phyloP scores from a whole-genome alignment of 2,329 filamentous ascomycete species.

The Exophiala aquamarina region DNA sequence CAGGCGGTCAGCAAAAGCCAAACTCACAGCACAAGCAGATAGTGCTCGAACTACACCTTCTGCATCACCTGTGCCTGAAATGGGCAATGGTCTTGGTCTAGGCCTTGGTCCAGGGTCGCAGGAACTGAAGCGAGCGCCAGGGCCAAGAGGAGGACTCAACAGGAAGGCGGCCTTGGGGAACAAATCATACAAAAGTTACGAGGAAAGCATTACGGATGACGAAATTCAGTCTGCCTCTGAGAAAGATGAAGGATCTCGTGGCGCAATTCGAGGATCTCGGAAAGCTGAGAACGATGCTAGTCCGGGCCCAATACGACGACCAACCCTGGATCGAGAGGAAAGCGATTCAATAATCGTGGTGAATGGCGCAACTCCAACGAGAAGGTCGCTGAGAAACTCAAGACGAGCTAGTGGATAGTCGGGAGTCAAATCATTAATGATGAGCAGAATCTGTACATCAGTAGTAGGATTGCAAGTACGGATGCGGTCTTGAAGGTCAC shows the following conservation, averaged over 20 bases:
- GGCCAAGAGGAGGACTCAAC: neutral
- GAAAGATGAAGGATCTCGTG: neutral
- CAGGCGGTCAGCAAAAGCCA: slow-evolving; percentile 2
- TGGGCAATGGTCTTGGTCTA: neutral
- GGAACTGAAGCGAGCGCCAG: neutral
- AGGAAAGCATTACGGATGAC: neutral
- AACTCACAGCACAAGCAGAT: slow-evolving; percentile 3
- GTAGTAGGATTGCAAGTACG: neutral
- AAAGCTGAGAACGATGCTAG: neutral
- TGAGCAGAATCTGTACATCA: neutral
- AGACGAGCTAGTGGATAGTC: slow-evolving; percentile 13
- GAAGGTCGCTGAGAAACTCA: slow-evolving; percentile 16
- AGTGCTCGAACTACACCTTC: slow-evolving; percentile 10
- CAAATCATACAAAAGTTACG: slow-evolving; percentile 1
- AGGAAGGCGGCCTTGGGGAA: neutral
- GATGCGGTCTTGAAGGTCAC: neutral
- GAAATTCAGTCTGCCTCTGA: neutral
- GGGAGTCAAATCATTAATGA: too few relatives aligned
- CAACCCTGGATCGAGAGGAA: slow-evolving; percentile 11
- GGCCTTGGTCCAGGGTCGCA: neutral
- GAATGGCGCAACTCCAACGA: slow-evolving; percentile 13
- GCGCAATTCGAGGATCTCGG: neutral
- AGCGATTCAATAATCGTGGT: slow-evolving; percentile 18
- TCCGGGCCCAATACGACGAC: slow-evolving; percentile 1
- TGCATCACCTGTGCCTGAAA: slow-evolving; percentile 12